Evolutionary conservation across 805 yeast genomes (phyloP), one percentile per base, ranked within the genome.

Genomic region (Jamesozyma hellenica): DNA sequence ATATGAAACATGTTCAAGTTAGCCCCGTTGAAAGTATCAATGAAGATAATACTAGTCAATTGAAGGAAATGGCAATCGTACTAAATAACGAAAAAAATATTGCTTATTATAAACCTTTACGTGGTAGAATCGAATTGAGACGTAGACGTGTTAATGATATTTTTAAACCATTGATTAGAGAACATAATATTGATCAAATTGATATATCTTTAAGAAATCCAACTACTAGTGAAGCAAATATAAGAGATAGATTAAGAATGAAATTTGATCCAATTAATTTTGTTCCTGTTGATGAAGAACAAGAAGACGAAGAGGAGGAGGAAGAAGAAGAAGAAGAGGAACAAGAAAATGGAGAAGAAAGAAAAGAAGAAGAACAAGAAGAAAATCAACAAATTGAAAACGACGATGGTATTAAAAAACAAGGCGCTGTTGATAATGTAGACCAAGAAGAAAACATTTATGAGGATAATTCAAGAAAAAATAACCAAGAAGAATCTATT

Each of bases 61-160:
- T 55, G 33, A 48, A 56, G 35, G 95, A 88, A 60, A 58, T 88
- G 46, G 77, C 82, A 1, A 64, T 88, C 35, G 72, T 77, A 33
- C 75, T 84, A 49, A 67, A 68, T 41, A 55, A 63, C 21, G 75
- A 69, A 34, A 70, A 67, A 38, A 73, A 72, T 35, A 68, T 74
- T 8, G 94, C 86, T 3, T 74, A 71, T 50, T 92, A 82, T 57
- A 75, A 82, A 43, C 95, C 96, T 8, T 65, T 90, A 14, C 66
- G 73, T 12, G 86, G 88, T 28, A 77, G 80, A 50, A 71, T 85
- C 32, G 92, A 81, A 48, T 74, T 92, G 56, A 86, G 83, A 65
- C 81, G 90, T 57, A 78, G 94, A 58, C 77, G 96, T 61, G 75
- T 86, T 12, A 79, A 59, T 41, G 64, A 61, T 32, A 52, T 58